These are phyloP conservation scores for Xylaria acuta DNA, from an alignment of 495 filamentous ascomycete genomes.

Conservation along the genomic window DNA sequence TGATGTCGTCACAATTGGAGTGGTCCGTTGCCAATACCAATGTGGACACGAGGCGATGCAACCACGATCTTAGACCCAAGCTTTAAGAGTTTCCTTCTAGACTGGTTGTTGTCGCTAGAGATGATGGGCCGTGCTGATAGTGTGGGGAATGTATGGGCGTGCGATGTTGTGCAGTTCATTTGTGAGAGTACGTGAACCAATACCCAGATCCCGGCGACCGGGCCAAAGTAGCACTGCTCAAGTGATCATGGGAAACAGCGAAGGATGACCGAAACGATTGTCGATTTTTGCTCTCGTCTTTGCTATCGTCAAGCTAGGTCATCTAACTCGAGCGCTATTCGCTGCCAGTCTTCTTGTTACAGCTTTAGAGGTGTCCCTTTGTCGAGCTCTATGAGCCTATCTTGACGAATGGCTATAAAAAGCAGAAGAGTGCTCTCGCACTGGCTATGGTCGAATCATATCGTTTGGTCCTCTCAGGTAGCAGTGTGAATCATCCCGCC, in stretches of 20 bases:
- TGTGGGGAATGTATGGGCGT: constrained; percentile 14
- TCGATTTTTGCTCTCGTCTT: constrained; percentile 58
- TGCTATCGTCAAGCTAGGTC: constrained; percentile 69
- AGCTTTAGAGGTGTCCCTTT: constrained; percentile 41
- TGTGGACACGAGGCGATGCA: constrained; percentile 20
- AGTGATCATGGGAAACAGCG: constrained; percentile 37
- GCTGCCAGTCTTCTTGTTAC: constrained; percentile 55
- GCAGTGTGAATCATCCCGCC: constrained; percentile 36
- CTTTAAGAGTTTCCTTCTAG: neutral
- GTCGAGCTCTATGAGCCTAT: constrained; percentile 55
- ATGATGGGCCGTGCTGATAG: constrained; percentile 8
- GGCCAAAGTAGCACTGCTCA: constrained; percentile 38
- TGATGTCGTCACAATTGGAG: constrained; percentile 18
- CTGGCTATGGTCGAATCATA: constrained; percentile 46
- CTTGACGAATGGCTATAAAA: constrained; percentile 52
- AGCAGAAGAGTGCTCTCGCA: constrained; percentile 48
- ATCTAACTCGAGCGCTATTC: constrained; percentile 55
- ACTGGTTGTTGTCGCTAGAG: constrained; percentile 17
- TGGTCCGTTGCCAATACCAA: constrained; percentile 11
- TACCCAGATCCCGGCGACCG: constrained; percentile 32
- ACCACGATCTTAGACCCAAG: constrained; percentile 31
- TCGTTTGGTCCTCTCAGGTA: constrained; percentile 40
- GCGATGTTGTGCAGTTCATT: constrained; percentile 31
- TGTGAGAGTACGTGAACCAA: constrained; percentile 31
- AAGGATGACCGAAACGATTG: constrained; percentile 42